A percentile compares a stretch with the other conserved stretches of the same genome.
Conservation (phyloP, 106 monocot species). For the Alisma plantagoaquatica region DNA sequence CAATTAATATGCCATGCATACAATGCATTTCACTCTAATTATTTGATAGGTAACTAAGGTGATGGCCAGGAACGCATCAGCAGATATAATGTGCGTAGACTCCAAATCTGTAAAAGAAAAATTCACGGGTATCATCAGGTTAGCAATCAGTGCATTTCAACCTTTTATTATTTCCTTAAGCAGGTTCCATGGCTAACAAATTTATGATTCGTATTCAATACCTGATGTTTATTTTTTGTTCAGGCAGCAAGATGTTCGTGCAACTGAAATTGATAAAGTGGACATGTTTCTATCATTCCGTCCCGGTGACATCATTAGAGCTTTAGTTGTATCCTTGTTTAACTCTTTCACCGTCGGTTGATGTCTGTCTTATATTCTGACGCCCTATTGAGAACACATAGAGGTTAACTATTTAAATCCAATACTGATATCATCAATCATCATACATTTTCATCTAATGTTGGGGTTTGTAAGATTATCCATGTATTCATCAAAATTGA, state of each 20-base stretch:
- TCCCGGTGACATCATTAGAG: slow-evolving; percentile 91
- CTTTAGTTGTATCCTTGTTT: slow-evolving; percentile 77
- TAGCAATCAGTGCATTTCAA: too few relatives aligned
- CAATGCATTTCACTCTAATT: too few relatives aligned
- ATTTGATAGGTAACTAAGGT: slow-evolving; percentile 77
- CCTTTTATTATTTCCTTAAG: too few relatives aligned
- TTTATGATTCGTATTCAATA: neutral
- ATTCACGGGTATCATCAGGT: slow-evolving; percentile 88
- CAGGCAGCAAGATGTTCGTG: slow-evolving; percentile 98
- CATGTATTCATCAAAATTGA: too few relatives aligned
- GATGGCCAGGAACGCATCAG: slow-evolving; percentile 77
- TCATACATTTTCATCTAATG: too few relatives aligned
- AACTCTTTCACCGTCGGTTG: neutral
- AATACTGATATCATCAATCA: too few relatives aligned
- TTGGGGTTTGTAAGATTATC: too few relatives aligned
- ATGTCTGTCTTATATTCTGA: slow-evolving; percentile 2
- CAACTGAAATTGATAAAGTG: slow-evolving; percentile 99
- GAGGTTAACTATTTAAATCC: too few relatives aligned
- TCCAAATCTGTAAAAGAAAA: slow-evolving; percentile 81
- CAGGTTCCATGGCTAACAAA: too few relatives aligned
- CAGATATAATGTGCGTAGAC: slow-evolving; percentile 92
- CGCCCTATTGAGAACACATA: neutral
- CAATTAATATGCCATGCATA: too few relatives aligned
- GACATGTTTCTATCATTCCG: slow-evolving; percentile 88
- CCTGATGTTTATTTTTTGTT: too few relatives aligned